A percentile compares a stretch with the other conserved stretches of the same genome.
Evolutionary conservation across 1,284 basidiomycete genomes (phyloP).

Genomic region (Ustilago hordei): DNA sequence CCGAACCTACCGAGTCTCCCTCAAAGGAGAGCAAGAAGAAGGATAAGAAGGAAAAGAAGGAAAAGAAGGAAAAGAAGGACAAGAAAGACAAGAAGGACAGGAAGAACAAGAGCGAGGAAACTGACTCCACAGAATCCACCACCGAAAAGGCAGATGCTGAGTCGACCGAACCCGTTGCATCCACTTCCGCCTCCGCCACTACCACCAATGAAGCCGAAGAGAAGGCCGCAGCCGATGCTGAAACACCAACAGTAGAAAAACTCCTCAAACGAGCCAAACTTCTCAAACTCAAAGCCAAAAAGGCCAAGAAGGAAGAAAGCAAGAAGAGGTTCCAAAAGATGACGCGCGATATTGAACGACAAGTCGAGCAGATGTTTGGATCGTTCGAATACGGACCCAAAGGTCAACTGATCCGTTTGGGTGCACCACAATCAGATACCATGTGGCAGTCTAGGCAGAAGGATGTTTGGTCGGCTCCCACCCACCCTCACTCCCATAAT

Average conservation of each 20-base stretch:
- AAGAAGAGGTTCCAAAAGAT: slow-evolving; percentile 35
- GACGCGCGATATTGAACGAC: slow-evolving; percentile 67
- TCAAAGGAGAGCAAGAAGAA: slow-evolving; percentile 33
- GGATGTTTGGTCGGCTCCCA: slow-evolving; percentile 27
- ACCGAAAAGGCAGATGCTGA: slow-evolving; percentile 3
- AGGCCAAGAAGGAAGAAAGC: slow-evolving; percentile 60
- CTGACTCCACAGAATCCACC: neutral
- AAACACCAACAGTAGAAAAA: slow-evolving; percentile 45
- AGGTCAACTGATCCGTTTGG: slow-evolving; percentile 44
- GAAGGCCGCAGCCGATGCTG: slow-evolving; percentile 10
- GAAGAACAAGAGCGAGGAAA: slow-evolving; percentile 21
- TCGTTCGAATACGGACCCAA: slow-evolving; percentile 53
- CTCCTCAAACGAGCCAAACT: slow-evolving; percentile 66
- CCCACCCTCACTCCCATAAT: neutral
- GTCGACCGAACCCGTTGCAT: slow-evolving; percentile 24
- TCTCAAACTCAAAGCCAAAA: slow-evolving; percentile 64
- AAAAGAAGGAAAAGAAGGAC: slow-evolving; percentile 33
- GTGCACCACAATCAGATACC: slow-evolving; percentile 48
- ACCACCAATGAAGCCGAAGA: neutral
- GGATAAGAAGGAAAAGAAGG: slow-evolving; percentile 29
- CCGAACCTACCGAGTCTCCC: slow-evolving; percentile 16
- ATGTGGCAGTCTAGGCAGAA: slow-evolving; percentile 46
- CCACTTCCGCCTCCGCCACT: slow-evolving; percentile 25
- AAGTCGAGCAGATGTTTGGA: slow-evolving; percentile 57
- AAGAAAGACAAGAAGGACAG: slow-evolving; percentile 31